phyloP scores from a whole-genome alignment of 2,329 filamentous ascomycete species.

The Zalaria obscura region DNA sequence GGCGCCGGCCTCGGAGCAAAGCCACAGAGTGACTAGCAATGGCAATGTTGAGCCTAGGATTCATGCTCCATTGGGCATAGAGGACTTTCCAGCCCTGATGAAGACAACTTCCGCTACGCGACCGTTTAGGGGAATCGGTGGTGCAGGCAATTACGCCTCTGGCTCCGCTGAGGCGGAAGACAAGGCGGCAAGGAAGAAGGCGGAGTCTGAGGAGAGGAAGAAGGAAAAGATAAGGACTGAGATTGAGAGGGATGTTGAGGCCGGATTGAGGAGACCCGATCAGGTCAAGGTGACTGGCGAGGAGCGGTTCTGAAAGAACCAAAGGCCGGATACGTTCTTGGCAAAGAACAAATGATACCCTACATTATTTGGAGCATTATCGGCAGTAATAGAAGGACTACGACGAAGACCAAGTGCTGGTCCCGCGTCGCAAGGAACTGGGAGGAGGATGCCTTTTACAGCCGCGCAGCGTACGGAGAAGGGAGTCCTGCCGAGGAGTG shows the following conservation, averaged over 20 bases:
- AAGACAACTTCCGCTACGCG: neutral
- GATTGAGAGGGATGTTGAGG: constrained; percentile 27
- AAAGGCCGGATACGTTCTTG: too few species aligned
- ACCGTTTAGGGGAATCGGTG: constrained; percentile 22
- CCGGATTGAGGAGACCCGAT: constrained; percentile 23
- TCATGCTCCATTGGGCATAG: neutral
- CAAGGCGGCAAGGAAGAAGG: constrained; percentile 11
- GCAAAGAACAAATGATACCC: too few species aligned
- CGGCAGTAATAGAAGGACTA: too few species aligned
- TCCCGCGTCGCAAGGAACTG: too few species aligned
- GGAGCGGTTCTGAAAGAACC: constrained; percentile 9
- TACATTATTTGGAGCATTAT: too few species aligned
- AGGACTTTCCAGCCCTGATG: neutral
- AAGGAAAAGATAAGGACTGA: constrained; percentile 16
- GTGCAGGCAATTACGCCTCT: constrained; percentile 32
- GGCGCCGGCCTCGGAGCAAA: neutral
- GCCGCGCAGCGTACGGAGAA: too few species aligned
- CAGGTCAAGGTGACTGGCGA: constrained; percentile 23
- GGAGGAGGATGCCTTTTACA: too few species aligned
- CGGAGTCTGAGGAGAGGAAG: constrained; percentile 14
- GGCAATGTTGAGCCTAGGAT: neutral
- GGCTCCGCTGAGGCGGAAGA: constrained; percentile 18
- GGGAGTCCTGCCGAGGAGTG: too few species aligned
- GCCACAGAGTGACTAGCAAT: neutral
- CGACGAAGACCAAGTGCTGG: too few species aligned